Evolutionary conservation across 257 asterid species (phyloP).

Genomic region (Lycium ferocissimum): DNA sequence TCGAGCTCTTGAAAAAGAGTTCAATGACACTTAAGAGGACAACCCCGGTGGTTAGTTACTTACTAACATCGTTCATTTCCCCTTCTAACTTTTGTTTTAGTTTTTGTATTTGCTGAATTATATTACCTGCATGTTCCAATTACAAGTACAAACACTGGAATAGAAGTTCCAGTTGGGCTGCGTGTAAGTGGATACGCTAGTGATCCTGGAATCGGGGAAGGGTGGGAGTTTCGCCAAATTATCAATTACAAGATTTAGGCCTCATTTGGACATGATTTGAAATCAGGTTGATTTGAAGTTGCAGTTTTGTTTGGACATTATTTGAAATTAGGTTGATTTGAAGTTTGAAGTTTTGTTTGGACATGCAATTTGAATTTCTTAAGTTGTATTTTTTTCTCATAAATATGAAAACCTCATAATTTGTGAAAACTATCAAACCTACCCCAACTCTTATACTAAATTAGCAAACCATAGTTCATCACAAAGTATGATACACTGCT

Average conservation of each 20-base stretch:
- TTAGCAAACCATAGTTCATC: no score
- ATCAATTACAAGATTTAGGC: not conserved
- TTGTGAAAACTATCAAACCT: no score
- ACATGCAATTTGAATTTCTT: no score
- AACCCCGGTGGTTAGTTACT: constrained; percentile 63
- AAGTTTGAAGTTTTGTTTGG: no score
- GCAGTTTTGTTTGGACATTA: no score
- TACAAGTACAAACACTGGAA: not conserved
- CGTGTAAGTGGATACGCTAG: not conserved
- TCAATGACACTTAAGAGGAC: constrained; percentile 76
- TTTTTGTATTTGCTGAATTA: constrained; percentile 32
- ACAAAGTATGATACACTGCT: no score
- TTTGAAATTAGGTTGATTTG: no score
- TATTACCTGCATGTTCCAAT: not conserved
- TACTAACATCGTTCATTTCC: constrained; percentile 20
- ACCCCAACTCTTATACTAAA: no score
- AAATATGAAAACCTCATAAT: no score
- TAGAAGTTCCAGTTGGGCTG: not conserved
- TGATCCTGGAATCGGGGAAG: no score
- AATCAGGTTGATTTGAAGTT: not conserved
- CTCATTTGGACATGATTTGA: not conserved
- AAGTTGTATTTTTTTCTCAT: no score
- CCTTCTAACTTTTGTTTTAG: no score
- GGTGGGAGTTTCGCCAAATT: not conserved
- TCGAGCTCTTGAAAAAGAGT: constrained; percentile 79